Base-by-base conservation (phyloP, 2,329 filamentous ascomycete species). In the Neofusicoccum sp. region DNA sequence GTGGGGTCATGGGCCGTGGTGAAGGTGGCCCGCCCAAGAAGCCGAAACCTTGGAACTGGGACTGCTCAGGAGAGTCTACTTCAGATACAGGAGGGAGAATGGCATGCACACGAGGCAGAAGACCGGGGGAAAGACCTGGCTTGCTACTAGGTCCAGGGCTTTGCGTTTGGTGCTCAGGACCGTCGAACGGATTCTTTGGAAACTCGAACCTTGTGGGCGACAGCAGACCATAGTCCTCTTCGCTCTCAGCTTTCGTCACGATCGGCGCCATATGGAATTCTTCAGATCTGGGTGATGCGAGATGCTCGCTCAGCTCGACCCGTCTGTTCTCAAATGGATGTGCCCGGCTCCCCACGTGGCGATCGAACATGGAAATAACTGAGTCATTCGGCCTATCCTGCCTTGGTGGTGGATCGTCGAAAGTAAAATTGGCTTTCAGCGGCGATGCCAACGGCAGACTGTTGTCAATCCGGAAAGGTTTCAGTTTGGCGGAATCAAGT, bases 141-240 rank as follows among this genome's bases (percentile, higher is more conserved):
- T 54, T 44, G 7, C 28, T 48, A 9, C 14, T 24, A 4, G 36
- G 11, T 38, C 30, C 26, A 28, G 24, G 34, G 8, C 8, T 60
- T 24, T 47, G 31, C 5, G 33, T 33, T 24, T 36, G 43, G 30
- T 36, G n/a, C 16, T 41, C 40, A 28, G 63, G 58, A 12, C 62
- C 58, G 9, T 68, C 70, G 45, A 74, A 73, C 14, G 67, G 64
- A 59, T 67, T 69, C 16, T 62, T 65, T 24, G 67, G 65, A 61
- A 78, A 80, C 16, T 79, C 78, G 28, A 75, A 76, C 40, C 73
- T 69, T 8, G 73, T 77, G 14, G 75, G 75, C 41, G 74, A 76
- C 30, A 74, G 70, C 12, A 76, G 36, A 4, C 73, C 73, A 45
- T 72, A 76, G 1, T 72, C 70, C 66, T 74, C 73, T 11, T 71